Conservation (phyloP, 768 basidiomycete genomes). For the Rhodotorula paludigena region DNA sequence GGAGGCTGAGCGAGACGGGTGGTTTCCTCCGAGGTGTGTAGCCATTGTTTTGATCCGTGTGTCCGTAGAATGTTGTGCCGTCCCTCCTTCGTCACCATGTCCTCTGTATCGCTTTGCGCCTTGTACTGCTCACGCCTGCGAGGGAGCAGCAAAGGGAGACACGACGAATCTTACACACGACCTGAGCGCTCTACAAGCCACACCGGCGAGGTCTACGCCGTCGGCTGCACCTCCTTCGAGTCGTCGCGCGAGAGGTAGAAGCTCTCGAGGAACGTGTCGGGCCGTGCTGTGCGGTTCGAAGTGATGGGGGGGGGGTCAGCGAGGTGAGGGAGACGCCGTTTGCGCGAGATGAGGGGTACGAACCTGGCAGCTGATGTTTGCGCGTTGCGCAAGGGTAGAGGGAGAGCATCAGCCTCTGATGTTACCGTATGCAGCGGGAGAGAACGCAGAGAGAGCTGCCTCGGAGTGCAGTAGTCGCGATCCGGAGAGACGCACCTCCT, state of each 20-base stretch:
- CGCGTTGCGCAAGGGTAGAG: no score
- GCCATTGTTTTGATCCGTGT: no score
- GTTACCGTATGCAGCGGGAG: no score
- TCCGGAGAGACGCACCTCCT: constrained; percentile 25
- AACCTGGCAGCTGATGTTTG: constrained; percentile 28
- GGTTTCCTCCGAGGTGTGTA: constrained; percentile 12
- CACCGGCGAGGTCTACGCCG: constrained; percentile 23
- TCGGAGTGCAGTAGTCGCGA: no score
- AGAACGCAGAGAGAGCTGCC: no score
- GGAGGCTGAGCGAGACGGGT: not conserved
- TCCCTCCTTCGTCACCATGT: not conserved
- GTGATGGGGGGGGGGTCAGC: no score
- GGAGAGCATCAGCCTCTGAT: no score
- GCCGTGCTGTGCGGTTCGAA: constrained; percentile 14
- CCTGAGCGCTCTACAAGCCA: no score
- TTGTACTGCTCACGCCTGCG: no score
- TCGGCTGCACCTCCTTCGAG: constrained; percentile 34
- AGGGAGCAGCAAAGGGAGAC: no score
- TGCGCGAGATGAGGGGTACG: not conserved
- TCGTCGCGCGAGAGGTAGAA: constrained; percentile 40
- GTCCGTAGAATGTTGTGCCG: not conserved
- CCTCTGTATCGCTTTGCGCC: not conserved
- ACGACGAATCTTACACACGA: no score
- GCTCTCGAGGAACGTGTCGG: constrained; percentile 38
- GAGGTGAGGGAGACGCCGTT: no score